These are phyloP conservation scores for Ceratocystis harringtonii DNA, from an alignment of 2,329 filamentous ascomycete genomes.

Conservation along the genomic window DNA sequence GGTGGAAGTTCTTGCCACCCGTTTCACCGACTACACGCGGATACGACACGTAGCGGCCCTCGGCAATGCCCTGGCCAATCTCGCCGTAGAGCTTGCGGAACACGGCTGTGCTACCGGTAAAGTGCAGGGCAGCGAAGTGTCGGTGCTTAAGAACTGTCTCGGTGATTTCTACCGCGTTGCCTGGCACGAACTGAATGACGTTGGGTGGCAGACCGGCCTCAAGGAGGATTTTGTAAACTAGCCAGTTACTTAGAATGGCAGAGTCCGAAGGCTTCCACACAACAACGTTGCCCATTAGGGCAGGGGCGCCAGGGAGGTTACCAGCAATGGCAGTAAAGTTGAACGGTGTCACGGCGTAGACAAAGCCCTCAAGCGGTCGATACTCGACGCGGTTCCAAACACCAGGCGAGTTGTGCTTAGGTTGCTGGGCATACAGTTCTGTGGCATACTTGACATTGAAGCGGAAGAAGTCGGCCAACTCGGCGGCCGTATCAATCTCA, in stretches of 20 bases:
- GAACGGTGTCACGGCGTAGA: constrained; percentile 88
- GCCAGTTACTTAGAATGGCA: constrained; percentile 79
- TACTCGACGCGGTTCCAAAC: constrained; percentile 90
- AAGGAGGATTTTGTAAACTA: constrained; percentile 77
- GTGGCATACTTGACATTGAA: constrained; percentile 92
- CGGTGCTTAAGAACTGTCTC: constrained; percentile 59
- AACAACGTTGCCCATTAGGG: constrained; percentile 84
- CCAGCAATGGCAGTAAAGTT: constrained; percentile 94
- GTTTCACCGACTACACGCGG: constrained; percentile 83
- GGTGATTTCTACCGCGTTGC: constrained; percentile 73
- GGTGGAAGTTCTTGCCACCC: constrained; percentile 85
- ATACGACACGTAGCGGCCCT: constrained; percentile 71
- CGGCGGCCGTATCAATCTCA: constrained; percentile 92
- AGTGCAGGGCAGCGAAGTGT: constrained; percentile 83
- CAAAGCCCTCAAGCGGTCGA: constrained; percentile 81
- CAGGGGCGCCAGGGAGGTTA: constrained; percentile 70
- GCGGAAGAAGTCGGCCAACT: constrained; percentile 81
- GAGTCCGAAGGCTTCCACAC: constrained; percentile 92
- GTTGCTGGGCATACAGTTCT: constrained; percentile 78
- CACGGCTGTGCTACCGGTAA: constrained; percentile 81
- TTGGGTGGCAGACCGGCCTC: constrained; percentile 81
- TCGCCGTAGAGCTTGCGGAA: constrained; percentile 80
- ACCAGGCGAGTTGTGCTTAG: constrained; percentile 63
- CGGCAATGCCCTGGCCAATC: constrained; percentile 66
- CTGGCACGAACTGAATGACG: constrained; percentile 88